phyloP scores from a whole-genome alignment of 345 rosid genomes.

The Trapa incisa region DNA sequence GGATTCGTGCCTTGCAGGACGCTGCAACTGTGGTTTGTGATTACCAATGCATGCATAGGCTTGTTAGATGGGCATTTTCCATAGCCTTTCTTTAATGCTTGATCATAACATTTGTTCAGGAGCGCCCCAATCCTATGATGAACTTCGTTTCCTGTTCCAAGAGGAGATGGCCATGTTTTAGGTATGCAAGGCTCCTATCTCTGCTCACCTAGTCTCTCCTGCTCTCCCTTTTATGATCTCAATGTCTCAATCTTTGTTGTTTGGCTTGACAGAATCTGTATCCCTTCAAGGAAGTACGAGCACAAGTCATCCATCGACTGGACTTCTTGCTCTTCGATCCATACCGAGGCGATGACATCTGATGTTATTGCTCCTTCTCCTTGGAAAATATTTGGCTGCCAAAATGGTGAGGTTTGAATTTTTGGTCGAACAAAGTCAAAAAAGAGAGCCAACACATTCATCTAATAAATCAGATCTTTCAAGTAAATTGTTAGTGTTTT shows the following conservation, averaged over 20 bases:
- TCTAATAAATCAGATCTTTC: not conserved
- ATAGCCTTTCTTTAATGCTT: slow-evolving; percentile 10
- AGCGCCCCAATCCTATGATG: slow-evolving; percentile 27
- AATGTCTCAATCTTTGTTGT: not conserved
- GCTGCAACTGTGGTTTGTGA: slow-evolving; percentile 62
- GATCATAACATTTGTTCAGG: slow-evolving; percentile 23
- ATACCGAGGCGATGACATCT: slow-evolving; percentile 40
- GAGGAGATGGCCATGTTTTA: slow-evolving; percentile 39
- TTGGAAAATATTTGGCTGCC: slow-evolving; percentile 94
- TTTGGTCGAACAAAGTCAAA: not conserved
- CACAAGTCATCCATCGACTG: slow-evolving; percentile 40
- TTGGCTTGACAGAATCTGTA: slow-evolving; percentile 7
- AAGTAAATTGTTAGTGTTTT: not conserved
- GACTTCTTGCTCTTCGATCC: slow-evolving; percentile 30
- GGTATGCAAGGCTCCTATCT: slow-evolving; percentile 11
- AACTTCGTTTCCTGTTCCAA: slow-evolving; percentile 43
- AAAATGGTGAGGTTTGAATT: slow-evolving; percentile 42
- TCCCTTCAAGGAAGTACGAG: slow-evolving; percentile 27
- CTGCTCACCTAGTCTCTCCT: not conserved
- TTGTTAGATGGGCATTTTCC: no score
- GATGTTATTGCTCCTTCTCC: slow-evolving; percentile 88
- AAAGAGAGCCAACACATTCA: not conserved
- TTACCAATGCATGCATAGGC: no score
- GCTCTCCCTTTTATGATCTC: not conserved
- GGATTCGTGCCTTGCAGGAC: slow-evolving; percentile 62